A percentile compares a stretch with the other conserved stretches of the same genome.
Conservation (phyloP, 2,329 filamentous ascomycete species). For the Fusarium denticulatum region DNA sequence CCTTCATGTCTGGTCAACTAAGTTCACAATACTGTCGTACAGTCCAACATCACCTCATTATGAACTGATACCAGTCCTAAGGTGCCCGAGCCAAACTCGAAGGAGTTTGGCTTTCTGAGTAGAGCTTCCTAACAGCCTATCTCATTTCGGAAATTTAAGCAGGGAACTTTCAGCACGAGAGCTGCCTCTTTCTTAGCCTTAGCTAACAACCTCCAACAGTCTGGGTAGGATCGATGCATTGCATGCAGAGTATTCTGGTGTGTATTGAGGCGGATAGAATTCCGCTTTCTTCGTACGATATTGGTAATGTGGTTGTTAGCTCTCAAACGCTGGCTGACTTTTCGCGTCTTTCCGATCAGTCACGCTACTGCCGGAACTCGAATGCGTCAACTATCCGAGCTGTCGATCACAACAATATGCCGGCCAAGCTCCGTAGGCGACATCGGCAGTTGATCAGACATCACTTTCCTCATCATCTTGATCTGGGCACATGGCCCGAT, state of each 20-base stretch:
- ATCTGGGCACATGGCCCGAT: neutral
- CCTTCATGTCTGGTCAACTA: slow-evolving; percentile 8
- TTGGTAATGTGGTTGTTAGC: neutral
- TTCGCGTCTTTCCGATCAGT: neutral
- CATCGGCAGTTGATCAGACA: slow-evolving; percentile 20
- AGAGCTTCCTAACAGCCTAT: neutral
- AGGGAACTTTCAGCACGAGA: neutral
- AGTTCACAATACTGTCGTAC: neutral
- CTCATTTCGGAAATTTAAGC: slow-evolving; percentile 8
- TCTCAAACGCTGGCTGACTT: neutral
- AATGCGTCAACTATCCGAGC: slow-evolving; percentile 6
- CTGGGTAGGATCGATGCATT: neutral
- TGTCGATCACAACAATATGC: slow-evolving; percentile 25
- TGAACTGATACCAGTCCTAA: slow-evolving; percentile 15
- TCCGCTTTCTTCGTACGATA: slow-evolving; percentile 3
- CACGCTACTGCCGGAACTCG: slow-evolving; percentile 17
- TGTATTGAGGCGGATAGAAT: neutral
- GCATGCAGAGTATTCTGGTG: neutral
- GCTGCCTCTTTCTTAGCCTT: neutral
- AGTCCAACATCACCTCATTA: neutral
- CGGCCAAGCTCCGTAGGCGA: slow-evolving; percentile 2
- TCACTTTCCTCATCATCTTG: neutral
- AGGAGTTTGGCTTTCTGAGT: neutral
- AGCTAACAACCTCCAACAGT: slow-evolving; percentile 6
- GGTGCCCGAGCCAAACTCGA: neutral